Conservation (phyloP, 495 filamentous ascomycete genomes). For the Hyaloscypha hepaticicola region DNA sequence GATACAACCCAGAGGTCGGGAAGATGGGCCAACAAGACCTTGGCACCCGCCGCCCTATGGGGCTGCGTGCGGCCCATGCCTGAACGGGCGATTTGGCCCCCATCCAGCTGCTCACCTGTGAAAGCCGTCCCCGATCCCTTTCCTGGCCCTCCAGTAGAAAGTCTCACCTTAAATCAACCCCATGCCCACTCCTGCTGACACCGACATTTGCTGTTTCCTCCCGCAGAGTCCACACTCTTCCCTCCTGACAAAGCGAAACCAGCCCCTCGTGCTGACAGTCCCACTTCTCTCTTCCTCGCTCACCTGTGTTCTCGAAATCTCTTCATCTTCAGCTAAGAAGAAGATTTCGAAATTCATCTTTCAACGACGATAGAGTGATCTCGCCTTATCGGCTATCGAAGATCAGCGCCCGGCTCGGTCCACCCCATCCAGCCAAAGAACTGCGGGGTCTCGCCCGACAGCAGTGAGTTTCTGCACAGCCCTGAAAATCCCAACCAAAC, state of each 20-base stretch:
- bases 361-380: not conserved
- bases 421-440: not conserved
- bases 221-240: too few species aligned
- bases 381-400: constrained; percentile 20
- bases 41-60: too few species aligned
- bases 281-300: not conserved
- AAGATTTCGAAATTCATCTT: not conserved
- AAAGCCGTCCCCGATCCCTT: not conserved
- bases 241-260: not conserved
- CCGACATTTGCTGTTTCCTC: constrained; percentile 12
- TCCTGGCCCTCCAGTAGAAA: not conserved
- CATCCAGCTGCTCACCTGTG: too few species aligned
- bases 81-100: too few species aligned
- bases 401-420: constrained; percentile 15
- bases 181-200: constrained; percentile 32
- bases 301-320: not conserved
- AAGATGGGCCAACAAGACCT: too few species aligned
- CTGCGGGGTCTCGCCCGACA: constrained; percentile 10
- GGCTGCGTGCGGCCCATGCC: too few species aligned
- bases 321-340: not conserved
- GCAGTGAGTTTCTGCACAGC: constrained; percentile 7
- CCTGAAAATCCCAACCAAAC: constrained; percentile 3
- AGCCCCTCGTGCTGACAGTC: not conserved
- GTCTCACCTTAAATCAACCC: constrained; percentile 23
- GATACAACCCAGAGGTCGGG: too few species aligned